A percentile compares a stretch with the other conserved stretches of the same genome.
Evolutionary conservation across 805 yeast species (phyloP).

Genomic region (Hanseniaspora lachancei): DNA sequence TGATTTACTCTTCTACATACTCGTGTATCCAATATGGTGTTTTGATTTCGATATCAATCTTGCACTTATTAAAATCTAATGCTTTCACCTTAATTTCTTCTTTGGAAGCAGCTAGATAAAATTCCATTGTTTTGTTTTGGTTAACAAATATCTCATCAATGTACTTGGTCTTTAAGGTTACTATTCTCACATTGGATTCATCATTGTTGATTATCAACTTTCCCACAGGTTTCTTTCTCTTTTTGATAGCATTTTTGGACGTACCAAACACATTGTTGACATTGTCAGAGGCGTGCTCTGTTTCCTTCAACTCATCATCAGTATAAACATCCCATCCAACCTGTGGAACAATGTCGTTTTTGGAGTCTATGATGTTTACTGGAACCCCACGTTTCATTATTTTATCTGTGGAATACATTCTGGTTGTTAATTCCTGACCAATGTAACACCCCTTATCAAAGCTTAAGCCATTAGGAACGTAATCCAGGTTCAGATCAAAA

Average conservation of each 20-base stretch:
- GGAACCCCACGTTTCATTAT: slow-evolving; percentile 79
- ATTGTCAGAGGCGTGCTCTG: neutral
- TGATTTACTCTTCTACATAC: slow-evolving; percentile 12
- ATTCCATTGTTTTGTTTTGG: slow-evolving; percentile 24
- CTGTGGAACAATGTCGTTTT: slow-evolving; percentile 2
- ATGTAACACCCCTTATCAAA: slow-evolving; percentile 89
- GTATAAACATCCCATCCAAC: slow-evolving; percentile 18
- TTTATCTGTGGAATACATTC: slow-evolving; percentile 72
- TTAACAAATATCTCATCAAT: slow-evolving; percentile 21
- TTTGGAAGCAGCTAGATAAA: slow-evolving; percentile 22
- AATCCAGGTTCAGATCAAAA: slow-evolving; percentile 69
- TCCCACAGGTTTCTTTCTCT: slow-evolving; percentile 44
- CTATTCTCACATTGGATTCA: slow-evolving; percentile 53
- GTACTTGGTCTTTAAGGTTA: slow-evolving; percentile 33
- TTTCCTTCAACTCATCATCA: neutral
- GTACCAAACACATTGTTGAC: slow-evolving; percentile 32
- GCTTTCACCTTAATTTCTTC: slow-evolving; percentile 4
- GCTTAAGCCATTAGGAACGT: slow-evolving; percentile 58
- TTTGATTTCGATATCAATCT: slow-evolving; percentile 17
- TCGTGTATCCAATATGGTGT: slow-evolving; percentile 22
- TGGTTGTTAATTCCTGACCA: slow-evolving; percentile 88
- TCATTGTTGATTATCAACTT: slow-evolving; percentile 43
- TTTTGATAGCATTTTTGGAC: slow-evolving; percentile 17
- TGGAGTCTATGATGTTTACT: slow-evolving; percentile 26
- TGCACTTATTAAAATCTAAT: slow-evolving; percentile 6